These are phyloP conservation scores for Austroboletus eburneus DNA, from an alignment of 768 basidiomycete genomes.

Conservation along the genomic window DNA sequence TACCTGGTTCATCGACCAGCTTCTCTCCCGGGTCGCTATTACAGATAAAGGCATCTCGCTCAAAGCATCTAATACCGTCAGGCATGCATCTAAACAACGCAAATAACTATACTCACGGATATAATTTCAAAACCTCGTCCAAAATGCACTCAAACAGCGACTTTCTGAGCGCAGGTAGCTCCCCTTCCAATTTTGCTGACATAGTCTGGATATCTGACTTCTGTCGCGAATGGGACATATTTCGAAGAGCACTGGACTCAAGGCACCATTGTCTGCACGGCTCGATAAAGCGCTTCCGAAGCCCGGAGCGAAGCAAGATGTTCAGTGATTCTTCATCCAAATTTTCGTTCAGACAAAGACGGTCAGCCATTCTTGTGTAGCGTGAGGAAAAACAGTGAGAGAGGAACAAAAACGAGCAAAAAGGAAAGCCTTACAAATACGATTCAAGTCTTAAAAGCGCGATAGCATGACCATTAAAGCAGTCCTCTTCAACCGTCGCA, in stretches of 20 bases:
- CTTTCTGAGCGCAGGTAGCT: conserved; percentile 7
- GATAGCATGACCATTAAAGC: not conserved
- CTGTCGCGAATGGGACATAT: not conserved
- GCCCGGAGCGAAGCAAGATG: conserved; percentile 27
- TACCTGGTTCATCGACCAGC: conserved; percentile 4
- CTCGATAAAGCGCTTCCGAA: conserved; percentile 23
- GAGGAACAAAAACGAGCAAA: not conserved
- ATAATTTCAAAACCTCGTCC: conserved; percentile 17
- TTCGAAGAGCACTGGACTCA: conserved; percentile 1
- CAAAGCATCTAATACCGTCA: conserved; percentile 9
- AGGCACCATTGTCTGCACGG: conserved; percentile 24
- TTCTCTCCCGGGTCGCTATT: not conserved
- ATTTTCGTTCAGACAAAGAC: conserved; percentile 20
- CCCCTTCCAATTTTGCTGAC: conserved; percentile 1
- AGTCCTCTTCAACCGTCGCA: conserved; percentile 1
- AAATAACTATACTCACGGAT: conserved; percentile 16
- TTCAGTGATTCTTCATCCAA: conserved; percentile 24
- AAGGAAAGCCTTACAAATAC: conserved; percentile 14
- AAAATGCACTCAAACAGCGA: conserved; percentile 25
- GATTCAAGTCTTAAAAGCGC: conserved; percentile 10
- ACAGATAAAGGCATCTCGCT: conserved; percentile 13
- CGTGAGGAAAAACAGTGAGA: too few species aligned
- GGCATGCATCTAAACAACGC: not conserved
- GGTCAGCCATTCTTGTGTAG: conserved; percentile 17
- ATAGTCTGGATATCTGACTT: not conserved